phyloP scores from a whole-genome alignment of 73 alveolate species.

The Paramecium sexaurelia region DNA sequence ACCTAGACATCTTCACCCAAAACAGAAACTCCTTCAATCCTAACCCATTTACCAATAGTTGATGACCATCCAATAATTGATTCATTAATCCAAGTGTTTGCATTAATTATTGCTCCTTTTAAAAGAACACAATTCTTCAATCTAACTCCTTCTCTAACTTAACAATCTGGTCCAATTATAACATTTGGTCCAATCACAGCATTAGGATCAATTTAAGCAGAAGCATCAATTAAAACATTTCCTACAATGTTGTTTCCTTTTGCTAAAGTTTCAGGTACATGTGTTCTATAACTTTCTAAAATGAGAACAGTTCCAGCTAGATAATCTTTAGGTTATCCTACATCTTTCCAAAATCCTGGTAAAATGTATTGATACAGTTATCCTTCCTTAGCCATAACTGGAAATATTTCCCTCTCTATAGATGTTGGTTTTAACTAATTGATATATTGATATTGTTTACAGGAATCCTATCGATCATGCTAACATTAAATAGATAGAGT shows the following conservation, averaged over 20 bases:
- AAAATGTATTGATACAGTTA: constrained; percentile 84
- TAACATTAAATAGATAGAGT: constrained; percentile 85
- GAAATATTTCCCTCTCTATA: constrained; percentile 96
- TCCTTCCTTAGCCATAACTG: constrained; percentile 95
- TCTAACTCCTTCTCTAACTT: constrained; percentile 81
- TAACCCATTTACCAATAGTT: constrained; percentile 82
- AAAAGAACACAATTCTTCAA: constrained; percentile 79
- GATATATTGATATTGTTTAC: background rate
- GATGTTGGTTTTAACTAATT: constrained; percentile 91
- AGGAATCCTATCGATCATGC: constrained; percentile 90
- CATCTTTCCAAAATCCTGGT: constrained; percentile 98
- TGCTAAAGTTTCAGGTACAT: background rate
- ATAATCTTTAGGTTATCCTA: constrained; percentile 98
- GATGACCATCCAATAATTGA: constrained; percentile 89
- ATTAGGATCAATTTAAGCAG: constrained; percentile 74
- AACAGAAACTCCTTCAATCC: constrained; percentile 93
- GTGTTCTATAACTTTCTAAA: constrained; percentile 20
- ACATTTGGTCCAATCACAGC: constrained; percentile 98
- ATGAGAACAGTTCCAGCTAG: constrained; percentile 81
- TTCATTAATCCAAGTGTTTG: constrained; percentile 75
- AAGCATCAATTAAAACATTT: constrained; percentile 76
- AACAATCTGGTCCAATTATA: constrained; percentile 94
- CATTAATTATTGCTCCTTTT: constrained; percentile 72
- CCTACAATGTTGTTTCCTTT: constrained; percentile 65
- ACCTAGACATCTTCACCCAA: constrained; percentile 95